Percentiles rank a stretch among this genome's conserved stretches.
Conservation (phyloP, 2,329 filamentous ascomycete genomes). For the Seiridium cupressi region DNA sequence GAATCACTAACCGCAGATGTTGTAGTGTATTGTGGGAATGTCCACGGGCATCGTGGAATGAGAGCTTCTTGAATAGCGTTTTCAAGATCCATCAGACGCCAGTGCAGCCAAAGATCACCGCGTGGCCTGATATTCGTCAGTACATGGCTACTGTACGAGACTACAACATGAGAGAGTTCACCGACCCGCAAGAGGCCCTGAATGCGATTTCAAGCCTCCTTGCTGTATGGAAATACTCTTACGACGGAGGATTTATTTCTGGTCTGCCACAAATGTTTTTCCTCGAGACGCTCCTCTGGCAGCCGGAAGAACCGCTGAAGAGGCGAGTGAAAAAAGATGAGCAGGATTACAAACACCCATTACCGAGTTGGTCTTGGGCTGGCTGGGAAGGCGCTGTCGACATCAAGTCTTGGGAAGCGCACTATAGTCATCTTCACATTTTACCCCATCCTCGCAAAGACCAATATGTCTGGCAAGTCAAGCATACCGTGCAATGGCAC, state of each 20-base stretch:
- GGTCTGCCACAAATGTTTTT: neutral
- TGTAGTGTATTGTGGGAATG: neutral
- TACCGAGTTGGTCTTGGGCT: neutral
- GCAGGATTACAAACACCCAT: neutral
- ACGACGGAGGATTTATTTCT: neutral
- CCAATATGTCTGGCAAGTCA: neutral
- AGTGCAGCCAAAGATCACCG: neutral
- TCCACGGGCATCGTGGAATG: neutral
- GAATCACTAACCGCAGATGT: too few relatives aligned
- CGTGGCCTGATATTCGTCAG: neutral
- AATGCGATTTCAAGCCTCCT: neutral
- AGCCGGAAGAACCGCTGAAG: neutral
- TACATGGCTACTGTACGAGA: neutral
- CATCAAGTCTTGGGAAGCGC: neutral
- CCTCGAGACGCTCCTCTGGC: neutral
- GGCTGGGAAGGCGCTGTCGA: neutral
- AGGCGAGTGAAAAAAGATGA: neutral
- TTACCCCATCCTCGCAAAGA: neutral
- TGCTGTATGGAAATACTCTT: neutral
- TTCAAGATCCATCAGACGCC: neutral
- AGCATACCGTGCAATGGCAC: neutral
- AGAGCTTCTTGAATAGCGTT: neutral
- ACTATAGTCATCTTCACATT: neutral
- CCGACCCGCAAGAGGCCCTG: neutral
- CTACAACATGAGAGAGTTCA: neutral